Base-by-base conservation (phyloP, 2,329 filamentous ascomycete species). In the Talaromyces sp. region DNA sequence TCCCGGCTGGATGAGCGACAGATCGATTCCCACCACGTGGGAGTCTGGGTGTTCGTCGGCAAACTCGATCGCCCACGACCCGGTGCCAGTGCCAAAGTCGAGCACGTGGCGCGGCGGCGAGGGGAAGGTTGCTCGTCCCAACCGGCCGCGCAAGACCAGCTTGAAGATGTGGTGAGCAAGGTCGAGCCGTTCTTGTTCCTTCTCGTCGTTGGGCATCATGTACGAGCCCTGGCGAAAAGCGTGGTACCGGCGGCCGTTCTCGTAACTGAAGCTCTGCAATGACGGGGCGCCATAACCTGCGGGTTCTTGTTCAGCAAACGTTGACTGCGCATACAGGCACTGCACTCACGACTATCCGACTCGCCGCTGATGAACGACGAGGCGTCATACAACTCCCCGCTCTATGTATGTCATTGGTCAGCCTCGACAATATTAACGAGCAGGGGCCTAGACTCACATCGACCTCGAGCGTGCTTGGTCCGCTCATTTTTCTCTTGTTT, bases 151-250 rank as follows among this genome's bases (percentile, higher is more conserved):
- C 33, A 63, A 28, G 51, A 63, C 40, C 42, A 60, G 36, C n/a
- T 61, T 57, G 50, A 63, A 63, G 10, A 64, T 63, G 23, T 62
- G 55, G 33, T 66, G 65, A 9, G 60, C 59, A 3, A 65, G 44
- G 50, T 69, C 68, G 6, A 69, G 62, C 56, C 68, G 66, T 36
- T 69, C 66, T 59, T 69, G 67, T 57, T 69, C 68, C 53, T 56
- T 64, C 42, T 69, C 67, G 47, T 69, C 68, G 54, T 69, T 69
- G 53, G 67, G 67, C 52, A 67, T 63, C 52, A 69, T 52, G 27
- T 64, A 64, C 10, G 57, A 57, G 54, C 67, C 65, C 50, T 66
- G 62, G 60, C 64, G 63, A 59, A 66, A 68, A n/a, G 62, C 50
- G 42, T 68, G 67, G 56, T 65, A 68, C 12, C 62, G 60, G 23